Evolutionary conservation across 306 rosid genomes (phyloP).

Genomic region (Hippophae tibetana): DNA sequence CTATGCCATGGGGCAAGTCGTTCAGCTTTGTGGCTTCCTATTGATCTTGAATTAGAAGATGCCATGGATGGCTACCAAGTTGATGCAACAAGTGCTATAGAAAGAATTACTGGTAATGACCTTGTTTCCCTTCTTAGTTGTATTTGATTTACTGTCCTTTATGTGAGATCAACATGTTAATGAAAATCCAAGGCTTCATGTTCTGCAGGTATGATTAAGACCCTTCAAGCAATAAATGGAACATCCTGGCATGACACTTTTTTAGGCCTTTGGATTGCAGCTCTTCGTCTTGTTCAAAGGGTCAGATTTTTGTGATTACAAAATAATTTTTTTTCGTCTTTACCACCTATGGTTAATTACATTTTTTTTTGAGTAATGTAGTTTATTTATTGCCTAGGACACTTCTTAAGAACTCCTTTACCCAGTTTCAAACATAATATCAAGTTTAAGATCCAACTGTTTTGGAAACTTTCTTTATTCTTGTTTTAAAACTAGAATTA

Average conservation of each 20-base stretch:
- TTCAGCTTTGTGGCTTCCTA: constrained; percentile 95
- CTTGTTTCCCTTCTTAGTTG: background rate
- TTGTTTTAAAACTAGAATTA: no score
- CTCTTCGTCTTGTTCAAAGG: constrained; percentile 93
- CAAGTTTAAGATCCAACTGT: no score
- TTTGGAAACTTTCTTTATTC: no score
- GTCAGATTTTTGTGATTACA: constrained; percentile 35
- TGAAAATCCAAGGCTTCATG: constrained; percentile 14
- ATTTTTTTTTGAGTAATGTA: no score
- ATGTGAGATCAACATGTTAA: constrained; percentile 7
- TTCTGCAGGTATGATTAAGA: constrained; percentile 70
- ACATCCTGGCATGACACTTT: constrained; percentile 93
- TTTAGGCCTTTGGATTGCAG: constrained; percentile 88
- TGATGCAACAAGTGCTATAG: constrained; percentile 80
- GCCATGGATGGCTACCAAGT: constrained; percentile 96
- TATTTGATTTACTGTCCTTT: constrained; percentile 14
- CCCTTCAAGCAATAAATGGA: constrained; percentile 87
- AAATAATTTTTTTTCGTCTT: constrained; percentile 5
- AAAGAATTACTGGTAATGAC: constrained; percentile 56
- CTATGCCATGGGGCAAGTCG: constrained; percentile 61
- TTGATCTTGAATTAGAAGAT: constrained; percentile 87
- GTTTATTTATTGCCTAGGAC: no score
- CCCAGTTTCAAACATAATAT: no score
- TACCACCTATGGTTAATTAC: background rate
- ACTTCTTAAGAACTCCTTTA: no score